phyloP scores from a whole-genome alignment of 768 basidiomycete species.

The Pholiota molesta region DNA sequence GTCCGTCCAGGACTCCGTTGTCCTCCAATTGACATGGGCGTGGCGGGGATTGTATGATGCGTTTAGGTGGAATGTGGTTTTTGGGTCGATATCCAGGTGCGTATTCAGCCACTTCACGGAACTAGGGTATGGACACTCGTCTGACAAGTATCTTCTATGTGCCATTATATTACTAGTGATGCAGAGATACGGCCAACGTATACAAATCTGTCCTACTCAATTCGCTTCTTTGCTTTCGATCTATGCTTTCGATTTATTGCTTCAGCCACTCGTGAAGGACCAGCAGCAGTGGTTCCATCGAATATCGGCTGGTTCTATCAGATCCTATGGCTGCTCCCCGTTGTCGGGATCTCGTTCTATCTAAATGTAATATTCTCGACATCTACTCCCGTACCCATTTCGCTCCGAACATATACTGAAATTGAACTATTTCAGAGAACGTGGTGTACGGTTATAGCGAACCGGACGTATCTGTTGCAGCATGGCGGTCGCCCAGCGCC shows the following conservation, averaged over 20 bases:
- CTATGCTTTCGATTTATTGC: slow-evolving; percentile 73
- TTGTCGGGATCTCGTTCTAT: slow-evolving; percentile 77
- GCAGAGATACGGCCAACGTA: slow-evolving; percentile 74
- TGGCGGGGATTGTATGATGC: slow-evolving; percentile 68
- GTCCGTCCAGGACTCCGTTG: slow-evolving; percentile 58
- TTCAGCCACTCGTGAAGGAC: slow-evolving; percentile 67
- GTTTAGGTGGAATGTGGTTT: slow-evolving; percentile 70
- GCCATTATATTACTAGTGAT: slow-evolving; percentile 49
- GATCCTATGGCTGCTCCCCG: slow-evolving; percentile 77
- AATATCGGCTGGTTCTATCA: slow-evolving; percentile 77
- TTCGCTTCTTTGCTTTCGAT: slow-evolving; percentile 71
- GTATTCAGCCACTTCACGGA: neutral
- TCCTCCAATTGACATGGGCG: slow-evolving; percentile 63
- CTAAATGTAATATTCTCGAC: too few species aligned
- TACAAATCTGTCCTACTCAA: slow-evolving; percentile 80
- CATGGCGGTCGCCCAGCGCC: slow-evolving; percentile 62
- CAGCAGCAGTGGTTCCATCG: slow-evolving; percentile 69
- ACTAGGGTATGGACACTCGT: neutral
- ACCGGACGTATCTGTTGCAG: slow-evolving; percentile 71
- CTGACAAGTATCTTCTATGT: neutral
- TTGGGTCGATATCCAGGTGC: slow-evolving; percentile 62
- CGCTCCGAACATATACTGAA: neutral
- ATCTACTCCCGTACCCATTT: slow-evolving; percentile 31
- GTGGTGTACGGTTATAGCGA: slow-evolving; percentile 79
- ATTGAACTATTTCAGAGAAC: slow-evolving; percentile 51